These are phyloP conservation scores for Chaetomiaceae sp. DNA, from an alignment of 2,329 filamentous ascomycete genomes.

Conservation along the genomic window DNA sequence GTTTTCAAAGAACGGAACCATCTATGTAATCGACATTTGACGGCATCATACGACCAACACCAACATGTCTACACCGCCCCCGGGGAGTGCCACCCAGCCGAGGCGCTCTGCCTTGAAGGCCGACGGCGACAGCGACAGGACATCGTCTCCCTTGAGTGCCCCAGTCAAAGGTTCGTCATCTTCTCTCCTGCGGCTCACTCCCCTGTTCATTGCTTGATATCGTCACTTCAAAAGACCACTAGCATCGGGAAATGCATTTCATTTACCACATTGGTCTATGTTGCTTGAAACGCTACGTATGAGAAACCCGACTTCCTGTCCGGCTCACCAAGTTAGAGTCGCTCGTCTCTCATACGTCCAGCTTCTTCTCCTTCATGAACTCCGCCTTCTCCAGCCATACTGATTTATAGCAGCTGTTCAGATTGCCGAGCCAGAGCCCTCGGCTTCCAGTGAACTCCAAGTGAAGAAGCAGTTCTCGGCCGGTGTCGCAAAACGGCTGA, in stretches of 20 bases:
- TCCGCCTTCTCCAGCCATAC: too few relatives aligned
- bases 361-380: background rate
- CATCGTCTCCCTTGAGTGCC: conserved; percentile 36
- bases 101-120: conserved; percentile 34
- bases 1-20: background rate
- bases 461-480: conserved; percentile 44
- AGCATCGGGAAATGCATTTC: background rate
- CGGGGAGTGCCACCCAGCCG: conserved; percentile 22
- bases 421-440: conserved; percentile 49
- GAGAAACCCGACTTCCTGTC: background rate
- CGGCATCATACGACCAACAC: background rate
- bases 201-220: background rate
- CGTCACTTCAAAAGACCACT: background rate
- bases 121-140: conserved; percentile 40
- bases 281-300: background rate
- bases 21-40: background rate
- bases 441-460: conserved; percentile 35
- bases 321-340: background rate
- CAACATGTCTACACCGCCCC: conserved; percentile 22
- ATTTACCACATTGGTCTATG: background rate
- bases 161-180: conserved; percentile 42
- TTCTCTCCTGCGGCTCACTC: background rate
- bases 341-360: background rate
- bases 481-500: conserved; percentile 41
- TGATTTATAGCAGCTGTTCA: conserved; percentile 45